Evolutionary conservation across 2,329 filamentous ascomycete species (phyloP).

Genomic region (Phialocephala sp.): DNA sequence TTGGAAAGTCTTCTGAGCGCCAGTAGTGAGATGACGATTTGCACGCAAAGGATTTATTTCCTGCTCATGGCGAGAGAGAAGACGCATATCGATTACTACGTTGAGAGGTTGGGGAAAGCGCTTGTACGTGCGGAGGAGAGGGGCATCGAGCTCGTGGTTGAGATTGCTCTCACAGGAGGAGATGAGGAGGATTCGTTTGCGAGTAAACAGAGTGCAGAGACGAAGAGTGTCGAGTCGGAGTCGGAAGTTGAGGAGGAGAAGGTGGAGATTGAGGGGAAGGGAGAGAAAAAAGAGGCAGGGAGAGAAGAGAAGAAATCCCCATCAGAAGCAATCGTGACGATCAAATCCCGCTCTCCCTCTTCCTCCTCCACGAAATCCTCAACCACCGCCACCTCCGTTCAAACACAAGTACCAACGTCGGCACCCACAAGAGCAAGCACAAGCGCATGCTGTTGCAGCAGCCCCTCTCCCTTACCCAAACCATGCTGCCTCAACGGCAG

Average conservation of each 20-base stretch:
- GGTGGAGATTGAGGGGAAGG: neutral
- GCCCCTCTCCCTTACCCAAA: neutral
- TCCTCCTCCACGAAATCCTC: conserved; percentile 15
- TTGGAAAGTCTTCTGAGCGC: conserved; percentile 58
- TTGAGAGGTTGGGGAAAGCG: conserved; percentile 54
- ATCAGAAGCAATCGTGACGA: neutral
- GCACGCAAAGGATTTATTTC: conserved; percentile 59
- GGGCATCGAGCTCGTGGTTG: conserved; percentile 57
- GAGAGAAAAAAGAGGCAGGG: conserved; percentile 13
- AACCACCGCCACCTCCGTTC: neutral
- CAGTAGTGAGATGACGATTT: conserved; percentile 45
- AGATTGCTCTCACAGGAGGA: conserved; percentile 57
- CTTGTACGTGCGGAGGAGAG: conserved; percentile 49
- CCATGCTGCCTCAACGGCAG: conserved; percentile 12
- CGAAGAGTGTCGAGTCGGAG: neutral
- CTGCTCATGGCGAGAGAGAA: conserved; percentile 57
- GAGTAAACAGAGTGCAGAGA: neutral
- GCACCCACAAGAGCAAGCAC: neutral
- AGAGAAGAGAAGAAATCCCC: neutral
- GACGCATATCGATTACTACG: conserved; percentile 62
- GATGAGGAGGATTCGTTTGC: conserved; percentile 6
- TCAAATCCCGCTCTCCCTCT: conserved; percentile 23
- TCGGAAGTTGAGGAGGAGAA: no score
- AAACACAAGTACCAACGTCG: neutral
- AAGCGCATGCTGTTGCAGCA: conserved; percentile 14